Conservation (phyloP, 2,329 filamentous ascomycete species). For the Fusarium pininemorale region DNA sequence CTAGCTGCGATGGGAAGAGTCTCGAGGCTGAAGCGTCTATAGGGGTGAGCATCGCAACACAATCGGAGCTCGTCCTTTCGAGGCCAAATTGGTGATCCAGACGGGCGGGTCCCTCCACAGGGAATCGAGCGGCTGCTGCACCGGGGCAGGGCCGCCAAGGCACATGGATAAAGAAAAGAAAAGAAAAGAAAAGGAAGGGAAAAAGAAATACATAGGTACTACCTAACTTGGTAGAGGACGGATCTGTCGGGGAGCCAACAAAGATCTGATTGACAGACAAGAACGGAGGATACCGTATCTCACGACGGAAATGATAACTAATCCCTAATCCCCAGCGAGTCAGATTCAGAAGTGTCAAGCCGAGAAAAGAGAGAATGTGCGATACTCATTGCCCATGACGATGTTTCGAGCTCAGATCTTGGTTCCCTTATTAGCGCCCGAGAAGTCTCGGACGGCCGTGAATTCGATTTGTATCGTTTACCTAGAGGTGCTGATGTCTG, state of each 20-base stretch:
- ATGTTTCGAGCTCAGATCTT: constrained; percentile 16
- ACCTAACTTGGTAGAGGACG: not conserved
- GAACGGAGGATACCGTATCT: constrained; percentile 2
- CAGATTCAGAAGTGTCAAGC: not conserved
- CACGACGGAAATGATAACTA: not conserved
- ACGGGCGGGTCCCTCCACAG: constrained; percentile 28
- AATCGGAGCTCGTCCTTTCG: constrained; percentile 21
- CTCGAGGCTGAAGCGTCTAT: constrained; percentile 16
- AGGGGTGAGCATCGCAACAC: constrained; percentile 22
- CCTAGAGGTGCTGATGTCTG: not conserved
- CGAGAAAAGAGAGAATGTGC: not conserved
- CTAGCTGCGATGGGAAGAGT: constrained; percentile 25
- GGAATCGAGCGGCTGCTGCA: constrained; percentile 24
- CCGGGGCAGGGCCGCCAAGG: constrained; percentile 19
- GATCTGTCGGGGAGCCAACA: constrained; percentile 11
- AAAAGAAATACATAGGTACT: not conserved
- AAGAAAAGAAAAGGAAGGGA: not conserved
- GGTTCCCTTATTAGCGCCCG: constrained; percentile 30
- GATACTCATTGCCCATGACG: constrained; percentile 17
- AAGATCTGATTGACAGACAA: constrained; percentile 12
- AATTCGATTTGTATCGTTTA: constrained; percentile 8
- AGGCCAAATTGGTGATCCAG: constrained; percentile 33
- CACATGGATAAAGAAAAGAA: not conserved
- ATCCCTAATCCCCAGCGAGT: not conserved
- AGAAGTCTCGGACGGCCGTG: constrained; percentile 24